Evolutionary conservation across 2,329 filamentous ascomycete species (phyloP), one percentile per base, ranked within the genome.

Genomic region (Penicillium sp.): DNA sequence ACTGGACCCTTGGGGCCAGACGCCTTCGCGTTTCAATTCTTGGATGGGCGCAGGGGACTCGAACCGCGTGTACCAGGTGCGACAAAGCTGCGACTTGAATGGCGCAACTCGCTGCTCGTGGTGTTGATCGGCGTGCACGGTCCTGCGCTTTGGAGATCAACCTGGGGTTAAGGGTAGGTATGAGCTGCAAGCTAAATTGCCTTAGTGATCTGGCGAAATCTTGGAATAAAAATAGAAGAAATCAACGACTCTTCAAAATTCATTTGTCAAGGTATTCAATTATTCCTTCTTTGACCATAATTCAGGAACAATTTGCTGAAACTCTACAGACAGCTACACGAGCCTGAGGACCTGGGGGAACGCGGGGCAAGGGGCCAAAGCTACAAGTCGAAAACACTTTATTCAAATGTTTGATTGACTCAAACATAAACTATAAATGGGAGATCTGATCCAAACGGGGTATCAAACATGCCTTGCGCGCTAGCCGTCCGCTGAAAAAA

Each of bases 31-130:
- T 19, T 47, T 47, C 39, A 23, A 8, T 21, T 42, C 23, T 42
- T 21, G 10, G 1, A 21, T 13, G n/a, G 11, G 39, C 10, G 11
- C 35, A 39, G n/a, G 19, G 39, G 19, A 21, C 31, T 47, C 27
- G 45, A 19, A 16, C 67, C 70, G 61, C 81, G 81, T 19, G 50
- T 35, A 52, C 14, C 33, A 27, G 25, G 23, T 42, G 31, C 44
- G 27, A 54, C 35, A 33, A 48, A 46, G 23, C 42, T 48, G 31
- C 37, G 26, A 46, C 43, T 21, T 53, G 37, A 53, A 60, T 58
- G 55, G 53, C 52, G 52, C 54, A 51, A 60, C 37, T 52, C 35
- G 19, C 53, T 52, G 31, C 39, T 50, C 37, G 19, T 37, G 45
- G 29, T 50, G 58, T 52, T 44, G 59, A 61, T 61, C 59, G 16